Percentiles rank a stretch among this genome's conserved stretches.
Evolutionary conservation across 805 yeast species (phyloP).

Genomic region (Candida orba): DNA sequence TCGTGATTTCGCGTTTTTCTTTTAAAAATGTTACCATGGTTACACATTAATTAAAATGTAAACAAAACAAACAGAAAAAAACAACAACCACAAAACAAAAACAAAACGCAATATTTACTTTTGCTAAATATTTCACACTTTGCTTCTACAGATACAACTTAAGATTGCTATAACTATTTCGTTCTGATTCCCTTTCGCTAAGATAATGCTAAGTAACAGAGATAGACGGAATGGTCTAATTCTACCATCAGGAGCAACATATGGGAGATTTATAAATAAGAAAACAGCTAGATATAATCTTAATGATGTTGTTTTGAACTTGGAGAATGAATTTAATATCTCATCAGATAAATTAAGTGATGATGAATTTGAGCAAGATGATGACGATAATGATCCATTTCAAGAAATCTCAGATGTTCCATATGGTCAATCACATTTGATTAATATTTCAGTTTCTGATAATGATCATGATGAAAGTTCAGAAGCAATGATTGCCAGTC

Average conservation of each 20-base stretch:
- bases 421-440: slow-evolving; percentile 14
- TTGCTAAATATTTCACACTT: no score
- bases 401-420: slow-evolving; percentile 17
- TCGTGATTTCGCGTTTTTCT: no score
- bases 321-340: slow-evolving; percentile 17
- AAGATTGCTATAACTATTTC: no score
- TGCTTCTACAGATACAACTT: no score
- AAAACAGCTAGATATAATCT: slow-evolving; percentile 19
- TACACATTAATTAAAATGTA: no score
- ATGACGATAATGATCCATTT: slow-evolving; percentile 5
- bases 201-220: slow-evolving; percentile 10
- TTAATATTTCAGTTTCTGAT: slow-evolving; percentile 21
- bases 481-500: slow-evolving; percentile 8
- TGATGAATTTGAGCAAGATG: slow-evolving; percentile 12
- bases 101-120: no score
- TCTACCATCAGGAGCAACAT: slow-evolving; percentile 14
- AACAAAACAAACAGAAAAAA: no score
- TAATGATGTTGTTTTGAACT: slow-evolving; percentile 18
- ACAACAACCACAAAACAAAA: no score
- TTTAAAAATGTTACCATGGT: no score
- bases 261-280: slow-evolving; percentile 21
- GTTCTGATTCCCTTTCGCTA: neutral
- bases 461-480: slow-evolving; percentile 17
- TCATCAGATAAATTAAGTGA: slow-evolving; percentile 21
- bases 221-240: slow-evolving; percentile 23